phyloP scores from a whole-genome alignment of 257 asterid genomes.

The Nicotiana noctiflora region DNA sequence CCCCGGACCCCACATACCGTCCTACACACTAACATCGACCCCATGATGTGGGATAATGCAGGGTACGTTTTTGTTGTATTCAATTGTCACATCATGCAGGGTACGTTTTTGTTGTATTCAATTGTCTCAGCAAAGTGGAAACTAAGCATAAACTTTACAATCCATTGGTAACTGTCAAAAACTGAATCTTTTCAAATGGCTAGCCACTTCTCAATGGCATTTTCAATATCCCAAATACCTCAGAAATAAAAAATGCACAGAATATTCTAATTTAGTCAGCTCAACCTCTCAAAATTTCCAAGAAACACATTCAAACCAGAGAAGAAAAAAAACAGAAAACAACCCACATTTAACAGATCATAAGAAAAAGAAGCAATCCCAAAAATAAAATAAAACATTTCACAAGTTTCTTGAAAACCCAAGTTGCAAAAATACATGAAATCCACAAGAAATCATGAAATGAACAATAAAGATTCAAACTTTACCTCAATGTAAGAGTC shows the following conservation, averaged over 20 bases:
- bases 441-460: not conserved
- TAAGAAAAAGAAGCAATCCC: not conserved
- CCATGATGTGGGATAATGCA: no score
- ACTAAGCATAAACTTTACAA: not conserved
- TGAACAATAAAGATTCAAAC: not conserved
- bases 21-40: no score
- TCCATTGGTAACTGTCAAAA: not conserved
- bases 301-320: not conserved
- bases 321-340: not conserved
- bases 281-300: not conserved
- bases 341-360: not conserved
- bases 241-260: not conserved
- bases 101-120: no score
- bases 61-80: no score
- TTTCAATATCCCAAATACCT: not conserved
- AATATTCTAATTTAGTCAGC: not conserved
- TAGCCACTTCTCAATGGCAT: not conserved
- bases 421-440: not conserved
- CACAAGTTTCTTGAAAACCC: not conserved
- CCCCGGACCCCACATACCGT: no score
- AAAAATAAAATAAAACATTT: not conserved
- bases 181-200: not conserved
- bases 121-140: no score
- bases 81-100: no score
- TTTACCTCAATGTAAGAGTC: conserved; percentile 23